Evolutionary conservation across 2,329 filamentous ascomycete species (phyloP).

Genomic region (Aspergillus ruber): DNA sequence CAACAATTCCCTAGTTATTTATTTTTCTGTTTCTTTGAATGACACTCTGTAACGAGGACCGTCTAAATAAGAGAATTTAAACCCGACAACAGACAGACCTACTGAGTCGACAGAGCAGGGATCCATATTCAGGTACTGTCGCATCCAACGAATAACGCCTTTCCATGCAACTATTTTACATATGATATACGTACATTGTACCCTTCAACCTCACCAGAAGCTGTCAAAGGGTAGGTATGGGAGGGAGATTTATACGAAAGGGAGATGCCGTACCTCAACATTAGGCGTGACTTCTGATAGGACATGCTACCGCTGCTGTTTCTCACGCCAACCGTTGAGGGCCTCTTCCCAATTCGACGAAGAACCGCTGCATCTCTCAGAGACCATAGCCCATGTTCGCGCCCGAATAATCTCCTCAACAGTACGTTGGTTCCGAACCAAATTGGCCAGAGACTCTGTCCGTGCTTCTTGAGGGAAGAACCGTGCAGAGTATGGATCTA

Average conservation of each 20-base stretch:
- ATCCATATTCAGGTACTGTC: background rate
- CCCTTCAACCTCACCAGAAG: conserved; percentile 1
- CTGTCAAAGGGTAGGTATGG: background rate
- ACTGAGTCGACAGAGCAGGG: too few species aligned
- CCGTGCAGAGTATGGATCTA: conserved; percentile 84
- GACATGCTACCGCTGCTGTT: conserved; percentile 14
- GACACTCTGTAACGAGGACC: too few species aligned
- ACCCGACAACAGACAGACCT: too few species aligned
- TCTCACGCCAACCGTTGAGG: conserved; percentile 55
- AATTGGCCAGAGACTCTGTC: conserved; percentile 70
- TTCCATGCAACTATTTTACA: conserved; percentile 4
- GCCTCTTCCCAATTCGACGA: conserved; percentile 59
- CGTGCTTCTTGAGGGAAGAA: conserved; percentile 71
- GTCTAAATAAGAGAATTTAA: too few species aligned
- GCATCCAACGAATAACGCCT: background rate
- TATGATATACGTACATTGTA: background rate
- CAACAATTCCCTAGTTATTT: too few species aligned
- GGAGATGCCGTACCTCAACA: background rate
- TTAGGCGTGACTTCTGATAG: background rate
- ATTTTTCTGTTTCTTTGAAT: too few species aligned
- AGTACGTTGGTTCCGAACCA: conserved; percentile 63
- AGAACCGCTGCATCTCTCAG: conserved; percentile 63
- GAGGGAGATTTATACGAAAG: background rate
- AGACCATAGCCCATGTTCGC: conserved; percentile 73
- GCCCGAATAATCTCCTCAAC: conserved; percentile 71